Evolutionary conservation across 139 green algal species (phyloP), one percentile per base, ranked within the genome.

Genomic region (Microglena sp.): DNA sequence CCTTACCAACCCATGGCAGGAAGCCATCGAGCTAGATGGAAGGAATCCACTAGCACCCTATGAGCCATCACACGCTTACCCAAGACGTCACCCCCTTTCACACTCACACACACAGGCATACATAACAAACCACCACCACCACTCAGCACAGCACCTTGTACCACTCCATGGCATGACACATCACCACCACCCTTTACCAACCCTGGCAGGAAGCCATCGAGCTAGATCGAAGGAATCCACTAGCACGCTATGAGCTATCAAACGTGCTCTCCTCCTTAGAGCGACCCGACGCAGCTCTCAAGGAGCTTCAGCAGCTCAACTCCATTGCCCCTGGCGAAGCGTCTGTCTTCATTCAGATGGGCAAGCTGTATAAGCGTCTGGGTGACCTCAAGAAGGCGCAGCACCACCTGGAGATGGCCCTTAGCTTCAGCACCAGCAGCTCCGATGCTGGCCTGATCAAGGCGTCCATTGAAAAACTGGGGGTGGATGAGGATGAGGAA

Each of bases 321-420:
- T 32, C 54, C 30, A 55, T 94, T 3, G 90, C 84, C 2, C 91
- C 93, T 3, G 71, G 78, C 0, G 93, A 98, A 77, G 71, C 91
- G 7, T 85, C 66, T 31, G 85, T 97, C 45, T 87, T 83, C 66
- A 95, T 96, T 75, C 83, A 92, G 45, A 92, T 95, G 77, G 93
- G 91, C 60, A 88, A 89, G 58, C 54, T 90, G 22, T 83, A 87
- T 76, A 94, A 92, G 72, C 76, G 75, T 33, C 69, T 94, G 43
- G 80, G 76, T 21, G 60, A 84, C 62, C 55, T 75, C 21, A n/a
- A 64, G 31, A 55, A 60, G 7, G 72, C 72, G 0, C 72, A 79
- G 62, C 61, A 66, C 29, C 46, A 58, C 27, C 45, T 74, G 5
- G 84, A 94, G 54, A 44, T 79, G 32, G 91, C 92, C 1, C 80